Percentiles rank a stretch among this genome's conserved stretches.
Evolutionary conservation across 179 eudicot genomes (phyloP).

Genomic region (Camellia oleifera): DNA sequence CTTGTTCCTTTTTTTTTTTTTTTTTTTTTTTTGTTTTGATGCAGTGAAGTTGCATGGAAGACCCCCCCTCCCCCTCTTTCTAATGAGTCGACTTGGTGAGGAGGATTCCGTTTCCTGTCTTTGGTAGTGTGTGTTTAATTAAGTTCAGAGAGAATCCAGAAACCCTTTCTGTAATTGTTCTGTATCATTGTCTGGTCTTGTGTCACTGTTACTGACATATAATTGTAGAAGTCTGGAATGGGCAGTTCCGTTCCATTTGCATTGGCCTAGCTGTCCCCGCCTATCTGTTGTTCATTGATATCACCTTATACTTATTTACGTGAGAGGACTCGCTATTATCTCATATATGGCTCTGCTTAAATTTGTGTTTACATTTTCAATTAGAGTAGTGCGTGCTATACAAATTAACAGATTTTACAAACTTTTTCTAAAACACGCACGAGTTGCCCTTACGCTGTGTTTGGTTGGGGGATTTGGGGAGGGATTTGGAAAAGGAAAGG

Average conservation of each 20-base stretch:
- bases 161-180: conserved; percentile 12
- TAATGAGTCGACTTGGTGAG: not conserved
- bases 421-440: no score
- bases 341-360: not conserved
- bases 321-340: not conserved
- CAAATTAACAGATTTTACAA: no score
- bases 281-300: not conserved
- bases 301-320: not conserved
- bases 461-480: no score
- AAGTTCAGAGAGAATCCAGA: not conserved
- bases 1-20: not conserved
- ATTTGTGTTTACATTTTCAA: not conserved
- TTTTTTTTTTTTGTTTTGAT: not conserved
- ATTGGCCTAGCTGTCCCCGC: not conserved
- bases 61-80: not conserved
- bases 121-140: not conserved
- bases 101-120: not conserved
- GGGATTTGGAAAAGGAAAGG: no score
- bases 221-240: conserved; percentile 13
- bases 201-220: not conserved
- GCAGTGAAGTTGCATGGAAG: conserved; percentile 18
- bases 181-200: not conserved
- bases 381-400: no score
- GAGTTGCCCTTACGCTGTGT: no score
- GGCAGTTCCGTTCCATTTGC: not conserved